Conservation (phyloP, 805 yeast genomes). For the Zygoascus tannicola region DNA sequence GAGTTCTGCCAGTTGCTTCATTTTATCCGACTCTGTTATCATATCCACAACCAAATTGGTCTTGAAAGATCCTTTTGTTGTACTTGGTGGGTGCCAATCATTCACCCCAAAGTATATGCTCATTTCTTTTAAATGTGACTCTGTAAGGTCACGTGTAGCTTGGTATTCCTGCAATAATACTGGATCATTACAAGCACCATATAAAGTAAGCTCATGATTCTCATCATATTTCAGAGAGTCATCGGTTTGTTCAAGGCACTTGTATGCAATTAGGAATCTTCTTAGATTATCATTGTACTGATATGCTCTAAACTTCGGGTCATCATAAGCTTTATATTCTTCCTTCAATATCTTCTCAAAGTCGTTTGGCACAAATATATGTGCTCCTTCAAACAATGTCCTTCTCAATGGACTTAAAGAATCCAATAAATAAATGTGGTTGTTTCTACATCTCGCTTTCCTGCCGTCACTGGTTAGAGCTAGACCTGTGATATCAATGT, state of each 20-base stretch:
- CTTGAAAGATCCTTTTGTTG: too few relatives aligned
- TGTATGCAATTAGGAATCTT: conserved; percentile 37
- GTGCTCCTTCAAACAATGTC: conserved; percentile 50
- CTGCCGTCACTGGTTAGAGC: conserved; percentile 16
- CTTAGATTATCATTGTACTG: conserved; percentile 46
- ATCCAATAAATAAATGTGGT: conserved; percentile 43
- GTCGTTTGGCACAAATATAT: conserved; percentile 38
- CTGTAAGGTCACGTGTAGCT: conserved; percentile 27
- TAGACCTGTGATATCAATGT: conserved; percentile 49
- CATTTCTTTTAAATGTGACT: conserved; percentile 29
- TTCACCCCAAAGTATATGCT: conserved; percentile 10
- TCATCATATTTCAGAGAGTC: conserved; percentile 22
- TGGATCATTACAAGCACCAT: conserved; percentile 28
- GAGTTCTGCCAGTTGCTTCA: not conserved
- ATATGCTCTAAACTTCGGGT: conserved; percentile 32
- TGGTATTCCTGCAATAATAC: conserved; percentile 28
- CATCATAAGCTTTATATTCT: conserved; percentile 30
- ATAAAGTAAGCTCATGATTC: conserved; percentile 22
- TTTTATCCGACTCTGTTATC: not conserved
- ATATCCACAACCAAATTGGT: not conserved
- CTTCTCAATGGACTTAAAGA: conserved; percentile 46
- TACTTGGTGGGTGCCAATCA: conserved; percentile 3
- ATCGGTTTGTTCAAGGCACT: conserved; percentile 13
- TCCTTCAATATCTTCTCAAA: conserved; percentile 28
- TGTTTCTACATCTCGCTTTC: conserved; percentile 38